Base-by-base conservation (phyloP, 2,329 filamentous ascomycete genomes). In the Colletotrichum falcatum region DNA sequence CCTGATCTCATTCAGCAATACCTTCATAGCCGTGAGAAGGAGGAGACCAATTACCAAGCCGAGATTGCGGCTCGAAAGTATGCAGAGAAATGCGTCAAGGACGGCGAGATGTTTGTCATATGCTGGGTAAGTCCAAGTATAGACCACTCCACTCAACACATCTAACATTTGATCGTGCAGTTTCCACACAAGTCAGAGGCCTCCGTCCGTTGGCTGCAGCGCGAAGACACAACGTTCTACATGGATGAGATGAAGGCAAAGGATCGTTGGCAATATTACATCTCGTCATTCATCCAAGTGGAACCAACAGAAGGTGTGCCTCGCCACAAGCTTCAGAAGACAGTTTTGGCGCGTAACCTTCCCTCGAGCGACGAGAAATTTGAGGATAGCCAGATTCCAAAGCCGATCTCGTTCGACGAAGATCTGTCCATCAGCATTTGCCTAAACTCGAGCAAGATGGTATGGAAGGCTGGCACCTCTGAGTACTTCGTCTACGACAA, bases 181-280 rank as follows among this genome's bases (percentile, higher is more conserved):
- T 89, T 90, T 70, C 93, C 94, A n/a, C 81, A 83, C 26, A 88
- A 87, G 73, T 87, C 87, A 70, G 89, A 92, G 77, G 90, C 92
- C 42, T 91, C 89, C 1, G 86, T 97, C 14, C 93, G 94, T 54
- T 90, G 89, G 86, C 81, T 92, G 60, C 88, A 90, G 74, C 86
- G 88, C 62, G 89, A 91, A 60, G 90, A 92, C 74, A 90, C 89
- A 49, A 92, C 97, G 0, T 94, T 97, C 79, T 94, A 96, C 75
- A 91, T 92, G 77, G 94, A 97, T 74, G 94, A 97, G 74, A 91
- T 97, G 84, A 92, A 96, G 77, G 89, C 91, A 61, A 91, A 91
- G 66, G 91, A 94, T 72, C 87, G 90, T 48, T 99, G 96, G 96
- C 93, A 95, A 76, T 97, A 97, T 83, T 99, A 99, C 79, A 94